These are phyloP conservation scores for Parafenestella ontariensis DNA, from an alignment of 2,329 filamentous ascomycete genomes.

Conservation along the genomic window DNA sequence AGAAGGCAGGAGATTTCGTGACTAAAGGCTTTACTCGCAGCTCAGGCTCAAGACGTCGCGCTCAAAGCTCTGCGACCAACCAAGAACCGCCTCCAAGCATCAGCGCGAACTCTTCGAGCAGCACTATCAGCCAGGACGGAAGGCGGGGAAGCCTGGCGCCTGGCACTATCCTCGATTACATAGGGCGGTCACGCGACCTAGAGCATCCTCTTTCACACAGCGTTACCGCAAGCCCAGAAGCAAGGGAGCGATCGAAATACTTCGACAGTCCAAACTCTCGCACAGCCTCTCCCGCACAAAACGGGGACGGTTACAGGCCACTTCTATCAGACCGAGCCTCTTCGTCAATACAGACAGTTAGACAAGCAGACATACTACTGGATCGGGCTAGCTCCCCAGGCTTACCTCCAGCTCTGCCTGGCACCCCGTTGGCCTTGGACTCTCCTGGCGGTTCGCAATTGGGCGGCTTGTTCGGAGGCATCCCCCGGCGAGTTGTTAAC, in stretches of 20 bases:
- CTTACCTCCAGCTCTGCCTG: conserved; percentile 53
- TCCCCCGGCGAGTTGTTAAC: conserved; percentile 56
- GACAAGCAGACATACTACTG: conserved; percentile 47
- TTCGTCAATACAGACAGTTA: conserved; percentile 57
- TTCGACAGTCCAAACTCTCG: conserved; percentile 49
- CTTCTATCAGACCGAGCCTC: conserved; percentile 49
- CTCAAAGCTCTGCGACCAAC: conserved; percentile 60
- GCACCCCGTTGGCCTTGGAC: conserved; percentile 54
- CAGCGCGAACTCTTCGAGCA: conserved; percentile 60
- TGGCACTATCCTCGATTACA: conserved; percentile 63
- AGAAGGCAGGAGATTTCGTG: conserved; percentile 38
- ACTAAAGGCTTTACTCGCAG: conserved; percentile 38
- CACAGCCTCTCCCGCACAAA: conserved; percentile 50
- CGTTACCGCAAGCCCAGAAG: conserved; percentile 72
- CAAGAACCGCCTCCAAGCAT: conserved; percentile 63
- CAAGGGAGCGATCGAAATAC: conserved; percentile 44
- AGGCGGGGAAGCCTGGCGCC: conserved; percentile 65
- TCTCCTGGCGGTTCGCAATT: conserved; percentile 52
- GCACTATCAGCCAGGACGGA: conserved; percentile 62
- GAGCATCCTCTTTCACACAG: conserved; percentile 81
- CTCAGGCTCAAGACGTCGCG: conserved; percentile 60
- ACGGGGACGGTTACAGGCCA: conserved; percentile 34
- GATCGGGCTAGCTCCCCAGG: conserved; percentile 46
- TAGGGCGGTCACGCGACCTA: conserved; percentile 58
- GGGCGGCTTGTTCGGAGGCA: conserved; percentile 55